A percentile compares a stretch with the other conserved stretches of the same genome.
Conservation (phyloP, 2,329 filamentous ascomycete species). For the Ascochyta fabae region DNA sequence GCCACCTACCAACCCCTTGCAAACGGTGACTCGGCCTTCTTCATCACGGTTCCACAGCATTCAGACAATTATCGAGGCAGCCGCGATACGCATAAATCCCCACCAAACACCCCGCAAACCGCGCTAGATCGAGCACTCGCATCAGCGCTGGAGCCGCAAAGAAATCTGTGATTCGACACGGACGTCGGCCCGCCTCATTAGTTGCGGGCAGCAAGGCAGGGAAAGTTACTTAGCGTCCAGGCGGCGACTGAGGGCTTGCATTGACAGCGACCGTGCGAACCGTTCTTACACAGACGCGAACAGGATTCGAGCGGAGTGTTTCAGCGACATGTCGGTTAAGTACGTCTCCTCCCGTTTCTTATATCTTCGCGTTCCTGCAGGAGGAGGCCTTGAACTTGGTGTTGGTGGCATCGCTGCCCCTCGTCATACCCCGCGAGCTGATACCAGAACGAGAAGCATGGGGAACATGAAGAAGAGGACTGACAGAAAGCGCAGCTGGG, state of each 20-base stretch:
- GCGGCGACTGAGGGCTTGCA: conserved; percentile 27
- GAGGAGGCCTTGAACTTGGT: conserved; percentile 5
- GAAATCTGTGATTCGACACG: conserved; percentile 30
- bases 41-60: conserved; percentile 3
- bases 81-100: conserved; percentile 27
- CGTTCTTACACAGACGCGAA: conserved; percentile 30
- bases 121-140: conserved; percentile 32
- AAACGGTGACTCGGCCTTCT: not conserved
- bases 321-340: conserved; percentile 49
- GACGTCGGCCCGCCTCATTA: conserved; percentile 26
- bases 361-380: not conserved
- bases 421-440: conserved; percentile 22
- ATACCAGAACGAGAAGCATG: conserved; percentile 6
- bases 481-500: conserved; percentile 70
- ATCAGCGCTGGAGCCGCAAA: conserved; percentile 24
- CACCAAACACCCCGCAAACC: conserved; percentile 27
- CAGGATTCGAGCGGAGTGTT: conserved; percentile 25
- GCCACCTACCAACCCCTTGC: not conserved
- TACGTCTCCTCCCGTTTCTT: conserved; percentile 35
- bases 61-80: conserved; percentile 10
- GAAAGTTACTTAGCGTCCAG: conserved; percentile 8
- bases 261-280: conserved; percentile 27
- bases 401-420: conserved; percentile 14
- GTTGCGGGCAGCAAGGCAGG: conserved; percentile 19
- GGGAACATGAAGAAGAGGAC: conserved; percentile 36